Evolutionary conservation across 768 basidiomycete species (phyloP), one percentile per base, ranked within the genome.

Genomic region (Austroboletus eburneus): DNA sequence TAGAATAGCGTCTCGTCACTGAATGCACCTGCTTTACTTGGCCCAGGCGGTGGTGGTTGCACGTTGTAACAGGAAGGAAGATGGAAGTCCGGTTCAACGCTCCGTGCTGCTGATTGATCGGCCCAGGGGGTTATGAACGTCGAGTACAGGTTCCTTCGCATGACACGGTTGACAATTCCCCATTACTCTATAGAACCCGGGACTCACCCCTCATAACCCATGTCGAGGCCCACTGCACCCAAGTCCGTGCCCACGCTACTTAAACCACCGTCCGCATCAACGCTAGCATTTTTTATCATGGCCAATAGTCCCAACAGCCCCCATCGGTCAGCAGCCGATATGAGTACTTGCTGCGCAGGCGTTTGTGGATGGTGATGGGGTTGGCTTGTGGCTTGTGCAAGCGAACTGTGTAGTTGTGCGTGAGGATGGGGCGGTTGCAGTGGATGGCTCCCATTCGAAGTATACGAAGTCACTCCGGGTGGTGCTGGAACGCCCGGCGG

Each of bases 111-210:
- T 54, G 86, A 85, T 53, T 91, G 84, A 66, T 95, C 93, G 52
- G 90, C 82, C 93, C 93, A 98, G 22, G 94, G 94, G 47, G 95
- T 94, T 60, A 95, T 90, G 71, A 98, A 94, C 22, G 87, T 87
- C 49, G 91, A 84, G 70, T 91, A 93, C 49, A 94, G 72, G 59
- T 87, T 87, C 63, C 90, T 66, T 55, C 57, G 42, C 52, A 54
- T 46, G 39, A 52, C 41, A 59, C 33, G 53, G 49, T 62, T 49
- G 54, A 61, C 52, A 50, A 45, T 39, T 34, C 44, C 40, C 46
- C 27, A 2, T 53, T 55, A 50, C 34, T 42, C 43, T 49, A 55
- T 53, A 51, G 49, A 57, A 57, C 50, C 54, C 47, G 52, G 22
- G 43, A 77, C 85, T 75, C 70, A 92, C 87, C 89, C 91, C 57